A percentile compares a stretch with the other conserved stretches of the same genome.
These are phyloP conservation scores for Carex littledalei DNA, from an alignment of 176 grass and related monocot genomes.

Conservation along the genomic window DNA sequence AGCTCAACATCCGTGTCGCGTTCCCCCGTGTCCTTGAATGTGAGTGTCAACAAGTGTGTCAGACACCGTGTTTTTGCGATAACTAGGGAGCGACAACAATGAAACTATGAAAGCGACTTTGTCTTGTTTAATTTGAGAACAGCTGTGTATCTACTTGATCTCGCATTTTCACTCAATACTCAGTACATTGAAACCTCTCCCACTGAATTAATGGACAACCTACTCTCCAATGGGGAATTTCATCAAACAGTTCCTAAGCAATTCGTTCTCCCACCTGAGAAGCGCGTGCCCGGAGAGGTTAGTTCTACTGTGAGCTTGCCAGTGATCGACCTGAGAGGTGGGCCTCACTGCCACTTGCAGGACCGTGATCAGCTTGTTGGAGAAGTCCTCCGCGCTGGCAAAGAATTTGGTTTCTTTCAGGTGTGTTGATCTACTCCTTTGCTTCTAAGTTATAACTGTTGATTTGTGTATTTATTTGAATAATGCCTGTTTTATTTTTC, in stretches of 20 bases:
- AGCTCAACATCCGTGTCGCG: too few species aligned
- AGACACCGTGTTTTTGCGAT: too few species aligned
- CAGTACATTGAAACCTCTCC: neutral
- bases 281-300: conserved; percentile 29
- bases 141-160: too few species aligned
- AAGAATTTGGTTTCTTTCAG: conserved; percentile 71
- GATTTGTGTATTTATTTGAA: too few species aligned
- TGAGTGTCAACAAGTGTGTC: too few species aligned
- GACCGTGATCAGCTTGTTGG: conserved; percentile 32
- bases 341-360: neutral
- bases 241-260: conserved; percentile 37
- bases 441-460: neutral
- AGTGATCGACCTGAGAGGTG: conserved; percentile 46
- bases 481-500: too few species aligned
- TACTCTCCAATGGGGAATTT: conserved; percentile 27
- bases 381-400: conserved; percentile 39
- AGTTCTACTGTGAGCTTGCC: conserved; percentile 23
- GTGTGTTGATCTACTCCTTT: neutral
- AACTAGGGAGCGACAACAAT: too few species aligned
- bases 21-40: too few species aligned
- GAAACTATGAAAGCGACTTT: too few species aligned
- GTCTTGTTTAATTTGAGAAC: too few species aligned
- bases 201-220: conserved; percentile 8
- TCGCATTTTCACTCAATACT: too few species aligned
- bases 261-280: conserved; percentile 40